A percentile compares a stretch with the other conserved stretches of the same genome.
Evolutionary conservation across 257 asterid species (phyloP).

Genomic region (Solanum etuberosum): DNA sequence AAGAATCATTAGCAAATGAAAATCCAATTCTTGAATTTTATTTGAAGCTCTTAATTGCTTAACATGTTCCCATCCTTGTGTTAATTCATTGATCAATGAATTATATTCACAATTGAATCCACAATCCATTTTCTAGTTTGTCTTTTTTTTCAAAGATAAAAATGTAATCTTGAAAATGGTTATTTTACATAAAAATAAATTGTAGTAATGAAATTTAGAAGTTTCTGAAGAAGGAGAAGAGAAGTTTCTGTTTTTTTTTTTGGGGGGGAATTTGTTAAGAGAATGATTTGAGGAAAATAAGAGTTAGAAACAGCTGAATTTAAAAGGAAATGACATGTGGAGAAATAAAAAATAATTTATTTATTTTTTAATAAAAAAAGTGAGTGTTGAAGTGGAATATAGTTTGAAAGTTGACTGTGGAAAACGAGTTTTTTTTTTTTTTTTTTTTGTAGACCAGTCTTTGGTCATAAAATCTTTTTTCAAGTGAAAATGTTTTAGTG

Average conservation of each 20-base stretch:
- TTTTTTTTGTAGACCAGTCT: constrained; percentile 22
- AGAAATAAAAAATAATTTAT: not conserved
- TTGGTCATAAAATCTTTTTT: constrained; percentile 18
- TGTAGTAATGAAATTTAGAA: not conserved
- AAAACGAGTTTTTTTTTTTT: constrained; percentile 40
- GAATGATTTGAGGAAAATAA: constrained; percentile 6
- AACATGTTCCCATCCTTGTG: constrained; percentile 70
- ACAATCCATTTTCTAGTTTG: constrained; percentile 28
- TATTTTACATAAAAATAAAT: not conserved
- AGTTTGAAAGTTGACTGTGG: constrained; percentile 60
- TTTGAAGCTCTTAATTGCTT: constrained; percentile 42
- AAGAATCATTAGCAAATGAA: constrained; percentile 53
- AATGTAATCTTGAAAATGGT: not conserved
- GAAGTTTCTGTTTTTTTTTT: not conserved
- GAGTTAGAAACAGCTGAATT: constrained; percentile 19
- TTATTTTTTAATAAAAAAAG: not conserved
- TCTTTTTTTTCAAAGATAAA: not conserved
- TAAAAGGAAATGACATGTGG: constrained; percentile 32
- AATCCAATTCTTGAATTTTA: constrained; percentile 22
- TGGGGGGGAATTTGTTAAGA: not conserved
- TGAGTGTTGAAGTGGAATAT: constrained; percentile 9
- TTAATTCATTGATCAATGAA: constrained; percentile 46
- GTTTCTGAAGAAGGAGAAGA: not conserved
- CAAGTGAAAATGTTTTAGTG: not conserved
- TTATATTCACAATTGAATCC: constrained; percentile 29